Conservation (phyloP, 129 eudicot species). For the Centella asiatica region DNA sequence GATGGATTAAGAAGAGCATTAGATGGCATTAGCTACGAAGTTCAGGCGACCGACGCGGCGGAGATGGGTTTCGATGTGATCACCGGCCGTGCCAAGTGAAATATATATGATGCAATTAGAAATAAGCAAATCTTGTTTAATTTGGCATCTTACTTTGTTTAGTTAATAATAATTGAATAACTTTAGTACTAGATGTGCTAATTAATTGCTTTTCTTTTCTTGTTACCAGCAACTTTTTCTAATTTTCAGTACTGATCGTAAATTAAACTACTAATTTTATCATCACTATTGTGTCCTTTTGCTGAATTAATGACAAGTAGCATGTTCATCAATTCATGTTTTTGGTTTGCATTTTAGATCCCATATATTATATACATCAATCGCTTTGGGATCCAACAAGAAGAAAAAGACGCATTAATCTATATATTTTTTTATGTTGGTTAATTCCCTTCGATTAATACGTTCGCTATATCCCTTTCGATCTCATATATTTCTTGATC, state of each 20-base stretch:
- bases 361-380: no score
- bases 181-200: neutral
- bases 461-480: no score
- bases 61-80: slow-evolving; percentile 96
- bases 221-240: slow-evolving; percentile 7
- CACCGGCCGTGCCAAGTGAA: slow-evolving; percentile 65
- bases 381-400: neutral
- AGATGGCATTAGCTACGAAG: slow-evolving; percentile 86
- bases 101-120: neutral
- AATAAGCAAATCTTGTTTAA: slow-evolving; percentile 10
- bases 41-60: slow-evolving; percentile 92
- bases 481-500: no score
- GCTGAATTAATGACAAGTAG: slow-evolving; percentile 4
- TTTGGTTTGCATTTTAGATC: neutral
- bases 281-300: slow-evolving; percentile 9
- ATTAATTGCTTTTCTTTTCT: slow-evolving; percentile 13
- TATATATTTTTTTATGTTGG: neutral
- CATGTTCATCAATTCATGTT: neutral
- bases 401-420: neutral
- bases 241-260: slow-evolving; percentile 19
- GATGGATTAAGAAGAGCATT: slow-evolving; percentile 86
- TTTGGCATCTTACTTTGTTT: neutral
- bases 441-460: no score
- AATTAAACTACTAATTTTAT: slow-evolving; percentile 21
- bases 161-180: neutral